Evolutionary conservation across 2,329 filamentous ascomycete species (phyloP), one percentile per base, ranked within the genome.

Genomic region (Tetracladium maxilliforme): DNA sequence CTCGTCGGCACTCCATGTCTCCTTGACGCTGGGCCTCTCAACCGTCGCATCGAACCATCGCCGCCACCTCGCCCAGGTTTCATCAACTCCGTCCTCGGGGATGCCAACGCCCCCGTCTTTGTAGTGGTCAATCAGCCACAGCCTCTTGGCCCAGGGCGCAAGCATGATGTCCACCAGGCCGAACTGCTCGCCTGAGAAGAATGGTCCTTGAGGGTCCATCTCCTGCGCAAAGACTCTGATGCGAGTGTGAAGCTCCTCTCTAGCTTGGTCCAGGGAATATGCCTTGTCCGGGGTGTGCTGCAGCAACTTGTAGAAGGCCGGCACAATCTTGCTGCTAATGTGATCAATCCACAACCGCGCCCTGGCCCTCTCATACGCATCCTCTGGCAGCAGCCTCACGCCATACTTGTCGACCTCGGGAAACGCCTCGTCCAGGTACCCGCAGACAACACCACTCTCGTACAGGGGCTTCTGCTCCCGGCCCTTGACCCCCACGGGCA

Each of bases 91-190:
- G 10, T 8, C 8, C 7, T 34, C 24, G 3, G 61, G 57, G 14
- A 69, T 51, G 0, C 57, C 59, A 3, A 58, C 34, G 0, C 66
- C 65, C 0, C 63, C 64, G 0, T 50, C 41, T 41, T 86, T 86
- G 43, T 76, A 86, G 33, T 81, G 62, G 37, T 86, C 76, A 35
- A 86, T 73, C 6, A 82, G 52, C 56, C 77, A 86, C 12, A 83
- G 42, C 10, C 79, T 58, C 38, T 71, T 64, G 1, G 72, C 70
- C 77, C 77, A 86, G 1, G 79, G 79, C 19, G 71, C 78, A 4
- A 84, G 51, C 33, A 70, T 64, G 14, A 83, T 55, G 44, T 87
- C 80, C 10, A 82, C 66, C 12, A 84, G 48, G 27, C 62, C 62
- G n/a, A 81, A 63, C 19, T 61, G 51, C 2, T 54, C 44, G 2